Percentiles rank a stretch among this genome's conserved stretches.
These are phyloP conservation scores for Aspergillus vadensis DNA, from an alignment of 2,329 filamentous ascomycete genomes.

Conservation along the genomic window DNA sequence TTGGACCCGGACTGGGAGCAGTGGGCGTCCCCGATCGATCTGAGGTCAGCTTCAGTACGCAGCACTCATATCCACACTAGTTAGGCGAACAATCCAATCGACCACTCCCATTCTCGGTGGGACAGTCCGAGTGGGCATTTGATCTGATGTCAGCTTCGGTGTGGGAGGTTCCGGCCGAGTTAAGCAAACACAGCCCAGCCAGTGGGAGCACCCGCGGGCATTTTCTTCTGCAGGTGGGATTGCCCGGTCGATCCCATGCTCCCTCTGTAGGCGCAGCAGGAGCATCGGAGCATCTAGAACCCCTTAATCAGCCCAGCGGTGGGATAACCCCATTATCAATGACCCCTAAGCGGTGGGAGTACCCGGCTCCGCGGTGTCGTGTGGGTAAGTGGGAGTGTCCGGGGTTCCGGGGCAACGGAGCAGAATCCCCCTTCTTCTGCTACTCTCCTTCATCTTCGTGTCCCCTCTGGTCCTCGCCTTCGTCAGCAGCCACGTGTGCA, in stretches of 20 bases:
- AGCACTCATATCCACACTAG: not conserved
- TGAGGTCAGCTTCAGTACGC: not conserved
- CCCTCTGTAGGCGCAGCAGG: not conserved
- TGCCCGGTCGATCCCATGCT: not conserved
- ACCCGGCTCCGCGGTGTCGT: not conserved
- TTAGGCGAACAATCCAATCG: not conserved
- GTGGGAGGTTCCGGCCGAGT: not conserved
- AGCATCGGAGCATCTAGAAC: not conserved
- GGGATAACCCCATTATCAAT: not conserved
- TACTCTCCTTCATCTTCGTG: too few relatives aligned
- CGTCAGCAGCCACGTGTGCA: too few relatives aligned
- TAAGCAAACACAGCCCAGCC: not conserved
- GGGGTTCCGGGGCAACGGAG: not conserved
- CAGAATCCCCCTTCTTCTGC: not conserved
- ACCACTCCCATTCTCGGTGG: not conserved
- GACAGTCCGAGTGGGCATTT: not conserved
- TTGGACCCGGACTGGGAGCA: not conserved
- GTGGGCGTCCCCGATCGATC: not conserved
- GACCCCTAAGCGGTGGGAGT: not conserved
- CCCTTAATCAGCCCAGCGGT: not conserved
- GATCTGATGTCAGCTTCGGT: not conserved
- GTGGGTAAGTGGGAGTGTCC: not conserved
- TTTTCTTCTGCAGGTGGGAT: not conserved
- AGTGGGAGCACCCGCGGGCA: not conserved
- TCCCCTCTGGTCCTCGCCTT: too few relatives aligned